Evolutionary conservation across 2,329 filamentous ascomycete genomes (phyloP), one percentile per base, ranked within the genome.

Genomic region (Monascus ruber): DNA sequence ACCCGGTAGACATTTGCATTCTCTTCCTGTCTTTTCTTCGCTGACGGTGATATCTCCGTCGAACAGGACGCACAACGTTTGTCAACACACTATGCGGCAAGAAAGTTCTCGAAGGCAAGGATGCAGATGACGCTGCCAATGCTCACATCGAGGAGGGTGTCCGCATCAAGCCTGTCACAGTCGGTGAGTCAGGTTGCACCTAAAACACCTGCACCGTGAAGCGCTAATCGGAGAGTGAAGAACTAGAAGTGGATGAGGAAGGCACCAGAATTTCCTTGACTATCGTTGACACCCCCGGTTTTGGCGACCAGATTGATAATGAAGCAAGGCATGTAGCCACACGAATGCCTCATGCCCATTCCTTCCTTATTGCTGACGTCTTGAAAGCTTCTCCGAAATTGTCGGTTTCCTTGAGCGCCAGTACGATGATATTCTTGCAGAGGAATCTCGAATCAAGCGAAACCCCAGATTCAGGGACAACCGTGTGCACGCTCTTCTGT

Each of bases 391-490:
- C 66, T 83, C 83, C 55, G 91, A 96, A 69, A 98, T 98, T 58
- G 88, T 94, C 53, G 89, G 88, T 53, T 95, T 94, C 70, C 85
- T 98, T 58, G 91, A 98, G 76, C 81, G 89, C 71, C 89, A 98
- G 79, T 96, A 96, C 69, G 91, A 98, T 69, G 88, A 96, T 65
- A 96, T 98, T 74, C 78, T 98, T 55, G 89, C 91, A 47, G 89
- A 96, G 72, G 91, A 98, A 73, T 96, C 91, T 58, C 86, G 91
- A 74, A 98, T 98, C 76, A 98, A 98, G 85, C 91, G 91, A 87
- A 98, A 98, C 74, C 91, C 91, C 55, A 82, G 91, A 60, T 98
- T 98, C 83, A 83, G 91, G 62, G 91, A 98, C 72, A 96, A 98
- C 73, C 85, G 91, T 72, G 86, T 98, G 36, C 91, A 98, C 62